Evolutionary conservation across 75 land plant genomes (phyloP), one percentile per base, ranked within the genome.

Genomic region (Larix kaempferi): DNA sequence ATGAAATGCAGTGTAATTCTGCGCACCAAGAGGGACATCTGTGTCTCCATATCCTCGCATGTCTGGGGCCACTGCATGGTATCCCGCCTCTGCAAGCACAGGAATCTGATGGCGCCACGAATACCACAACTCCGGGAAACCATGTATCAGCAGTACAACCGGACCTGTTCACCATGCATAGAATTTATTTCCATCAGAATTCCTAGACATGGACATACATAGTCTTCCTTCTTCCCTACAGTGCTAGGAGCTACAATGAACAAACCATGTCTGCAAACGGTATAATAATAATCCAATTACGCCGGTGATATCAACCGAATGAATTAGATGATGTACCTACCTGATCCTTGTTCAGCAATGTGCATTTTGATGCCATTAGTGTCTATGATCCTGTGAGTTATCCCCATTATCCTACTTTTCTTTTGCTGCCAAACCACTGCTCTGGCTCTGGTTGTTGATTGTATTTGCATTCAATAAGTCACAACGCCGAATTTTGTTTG

Each of bases 101-200:
- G 80, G 49, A 3, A 90, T 86, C 73, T 90, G 92, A 73, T 85
- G 57, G 13, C 83, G 87, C 94, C 94, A 91, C 6, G 90, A 87
- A 55, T 74, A 90, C 94, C 92, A 91, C 15, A 85, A 65, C 41
- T 85, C 80, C 0, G 92, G 94, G 56, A 91, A 91, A 23, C 92
- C 94, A 83, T 90, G 94, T 21, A 91, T 77, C 19, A 91, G 86
- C 16, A 91, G 82, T n/a, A 91, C 88, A 21, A 80, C 17, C 1
- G 90, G 92, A 10, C 86, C 84, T 78, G 79, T 52, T 27, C 19
- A 49, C 54, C 54, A 49, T 49, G 65, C 10, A 25, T 22, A 62
- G 0, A 37, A 7, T 55, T 41, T 49, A 49, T 49, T 49, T 49
- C 2, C 54, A n/a, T 58, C n/a, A 58, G 60, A 17, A 58, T 58